Conservation (phyloP, 306 rosid genomes). For the Potentilla sterilis region DNA sequence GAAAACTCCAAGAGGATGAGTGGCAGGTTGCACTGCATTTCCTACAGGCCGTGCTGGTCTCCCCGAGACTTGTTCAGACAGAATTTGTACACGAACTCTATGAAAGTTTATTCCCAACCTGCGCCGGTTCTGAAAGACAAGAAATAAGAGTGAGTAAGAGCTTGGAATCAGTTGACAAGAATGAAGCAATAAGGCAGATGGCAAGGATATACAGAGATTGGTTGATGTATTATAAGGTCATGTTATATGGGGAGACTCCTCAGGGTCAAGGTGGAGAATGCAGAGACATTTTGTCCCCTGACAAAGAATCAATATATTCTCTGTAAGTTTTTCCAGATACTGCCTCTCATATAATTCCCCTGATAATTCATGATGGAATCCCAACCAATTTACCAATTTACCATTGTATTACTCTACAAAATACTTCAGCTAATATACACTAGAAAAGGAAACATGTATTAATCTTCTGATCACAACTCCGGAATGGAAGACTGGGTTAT, state of each 20-base stretch:
- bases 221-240: conserved; percentile 68
- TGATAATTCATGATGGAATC: not conserved
- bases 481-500: not conserved
- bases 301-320: conserved; percentile 26
- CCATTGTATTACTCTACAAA: not conserved
- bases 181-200: conserved; percentile 45
- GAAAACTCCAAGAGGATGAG: conserved; percentile 63
- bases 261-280: conserved; percentile 42
- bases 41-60: conserved; percentile 69
- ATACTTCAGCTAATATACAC: not conserved
- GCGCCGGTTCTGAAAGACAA: not conserved
- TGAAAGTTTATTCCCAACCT: conserved; percentile 39
- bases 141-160: conserved; percentile 17
- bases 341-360: conserved; percentile 12
- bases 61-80: conserved; percentile 51
- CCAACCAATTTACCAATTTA: not conserved
- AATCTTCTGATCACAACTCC: not conserved
- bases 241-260: conserved; percentile 59
- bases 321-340: conserved; percentile 42
- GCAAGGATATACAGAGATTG: conserved; percentile 66
- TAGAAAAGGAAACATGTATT: not conserved
- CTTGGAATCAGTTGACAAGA: conserved; percentile 32
- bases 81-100: conserved; percentile 61
- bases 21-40: conserved; percentile 83
- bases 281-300: conserved; percentile 26